phyloP scores from a whole-genome alignment of 176 grass and related monocot genomes.

The Avena eriantha region DNA sequence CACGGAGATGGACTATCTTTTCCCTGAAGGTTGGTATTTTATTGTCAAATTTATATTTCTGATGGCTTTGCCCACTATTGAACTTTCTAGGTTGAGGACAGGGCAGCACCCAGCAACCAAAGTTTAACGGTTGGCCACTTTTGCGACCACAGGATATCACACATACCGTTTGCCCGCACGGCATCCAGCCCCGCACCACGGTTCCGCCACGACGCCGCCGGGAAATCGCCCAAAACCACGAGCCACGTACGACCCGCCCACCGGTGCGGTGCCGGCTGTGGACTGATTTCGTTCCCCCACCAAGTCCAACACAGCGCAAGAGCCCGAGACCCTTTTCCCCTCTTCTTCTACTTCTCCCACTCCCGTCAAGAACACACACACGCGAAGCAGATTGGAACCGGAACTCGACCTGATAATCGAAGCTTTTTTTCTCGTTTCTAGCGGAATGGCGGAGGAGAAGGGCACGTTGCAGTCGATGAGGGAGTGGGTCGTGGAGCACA shows the following conservation, averaged over 20 bases:
- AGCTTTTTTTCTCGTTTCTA: neutral
- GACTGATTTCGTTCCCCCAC: neutral
- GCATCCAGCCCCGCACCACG: neutral
- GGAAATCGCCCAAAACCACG: neutral
- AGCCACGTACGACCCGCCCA: neutral
- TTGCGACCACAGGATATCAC: neutral
- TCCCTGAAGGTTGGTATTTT: too few species aligned
- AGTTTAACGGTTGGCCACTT: too few species aligned
- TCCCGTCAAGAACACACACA: neutral
- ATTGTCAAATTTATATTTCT: too few species aligned
- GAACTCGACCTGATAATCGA: neutral
- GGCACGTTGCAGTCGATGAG: conserved; percentile 53
- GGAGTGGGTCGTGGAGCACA: conserved; percentile 75
- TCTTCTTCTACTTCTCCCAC: neutral
- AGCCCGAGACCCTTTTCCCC: conserved; percentile 8
- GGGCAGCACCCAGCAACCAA: too few species aligned
- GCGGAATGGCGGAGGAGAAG: conserved; percentile 57
- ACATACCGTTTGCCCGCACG: neutral
- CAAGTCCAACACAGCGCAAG: neutral
- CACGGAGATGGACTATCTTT: too few species aligned
- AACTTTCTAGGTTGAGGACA: too few species aligned
- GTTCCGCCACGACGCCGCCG: neutral
- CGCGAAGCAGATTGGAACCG: neutral
- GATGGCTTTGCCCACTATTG: too few species aligned
- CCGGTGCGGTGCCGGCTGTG: neutral